Base-by-base conservation (phyloP, 2,329 filamentous ascomycete genomes). In the Fusarium papillatum region DNA sequence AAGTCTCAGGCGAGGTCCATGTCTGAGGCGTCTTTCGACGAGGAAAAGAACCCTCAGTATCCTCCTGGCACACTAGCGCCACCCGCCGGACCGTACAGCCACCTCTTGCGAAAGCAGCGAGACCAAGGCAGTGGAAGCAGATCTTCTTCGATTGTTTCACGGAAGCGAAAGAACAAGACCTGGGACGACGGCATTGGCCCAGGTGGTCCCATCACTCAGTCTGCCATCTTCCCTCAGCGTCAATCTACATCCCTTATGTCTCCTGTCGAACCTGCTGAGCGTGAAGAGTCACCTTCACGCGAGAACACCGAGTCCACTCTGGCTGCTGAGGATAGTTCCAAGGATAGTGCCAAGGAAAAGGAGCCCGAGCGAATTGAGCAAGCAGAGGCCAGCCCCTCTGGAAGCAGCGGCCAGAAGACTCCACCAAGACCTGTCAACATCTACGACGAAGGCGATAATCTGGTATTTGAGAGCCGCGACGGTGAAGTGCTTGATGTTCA, bases 201-300 rank as follows among this genome's bases (percentile, higher is more conserved):
- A 5, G 97, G 97, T 72, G 97, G 97, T 0, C 97, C 95, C 5
- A 93, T 98, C 77, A 94, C 91, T 72, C 93, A 97, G 80, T 98
- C 96, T 41, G 97, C 97, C 29, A 98, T 98, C 78, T 93, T 91
- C 76, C 97, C 97, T 4, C 86, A 87, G 69, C 86, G 87, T 16
- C 85, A 84, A 63, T 71, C 78, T 24, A 69, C 77, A 24, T 71
- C 73, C 11, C 74, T 76, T 7, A 65, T 73, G 26, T 75, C 79
- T 7, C 73, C 80, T 17, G 69, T 64, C 2, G 76, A 79, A 38
- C 48, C 60, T 10, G 64, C 48, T 29, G 82, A 84, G 11, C 83
- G 81, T 61, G 82, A 83, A 3, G 71, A 79, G 2, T 74, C 77
- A 7, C 77, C 82, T 16, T 80, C 80, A 13, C 80, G 78, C 48